Conservation (phyloP, 176 grass and related monocot species). For the Avena insularis region DNA sequence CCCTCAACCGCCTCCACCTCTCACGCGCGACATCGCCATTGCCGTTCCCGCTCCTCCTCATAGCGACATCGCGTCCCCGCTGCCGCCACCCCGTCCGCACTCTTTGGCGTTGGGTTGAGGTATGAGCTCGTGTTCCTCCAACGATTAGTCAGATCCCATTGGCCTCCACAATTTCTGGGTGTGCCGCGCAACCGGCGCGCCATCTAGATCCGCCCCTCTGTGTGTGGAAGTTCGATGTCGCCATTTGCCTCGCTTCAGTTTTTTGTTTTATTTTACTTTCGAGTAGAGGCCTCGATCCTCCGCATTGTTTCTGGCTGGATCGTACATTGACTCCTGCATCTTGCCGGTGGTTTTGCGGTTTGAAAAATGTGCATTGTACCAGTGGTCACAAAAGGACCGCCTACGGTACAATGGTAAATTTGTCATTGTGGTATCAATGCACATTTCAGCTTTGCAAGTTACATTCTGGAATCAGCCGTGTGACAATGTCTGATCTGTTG, state of each 20-base stretch:
- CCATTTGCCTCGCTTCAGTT: background rate
- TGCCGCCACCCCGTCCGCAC: background rate
- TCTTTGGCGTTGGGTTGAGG: background rate
- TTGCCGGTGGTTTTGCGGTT: slow-evolving; percentile 1
- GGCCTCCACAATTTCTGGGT: background rate
- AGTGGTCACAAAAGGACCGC: slow-evolving; percentile 3
- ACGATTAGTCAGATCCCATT: slow-evolving; percentile 9
- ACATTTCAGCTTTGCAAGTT: slow-evolving; percentile 34
- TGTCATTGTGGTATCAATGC: slow-evolving; percentile 19
- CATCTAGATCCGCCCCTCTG: slow-evolving; percentile 23
- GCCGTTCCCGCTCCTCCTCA: background rate
- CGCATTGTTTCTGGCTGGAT: slow-evolving; percentile 14
- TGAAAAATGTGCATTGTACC: slow-evolving; percentile 34
- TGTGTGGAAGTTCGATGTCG: background rate
- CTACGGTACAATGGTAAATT: slow-evolving; percentile 30
- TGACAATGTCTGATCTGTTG: background rate
- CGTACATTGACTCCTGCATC: slow-evolving; percentile 15
- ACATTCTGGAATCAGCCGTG: background rate
- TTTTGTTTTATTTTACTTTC: background rate
- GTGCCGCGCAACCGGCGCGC: background rate
- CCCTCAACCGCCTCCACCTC: background rate
- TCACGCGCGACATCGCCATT: background rate
- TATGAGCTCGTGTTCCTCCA: slow-evolving; percentile 1
- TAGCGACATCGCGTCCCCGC: background rate
- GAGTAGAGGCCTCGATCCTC: background rate